Evolutionary conservation across 2,329 filamentous ascomycete genomes (phyloP).

Genomic region (Xenoacremonium recifei): DNA sequence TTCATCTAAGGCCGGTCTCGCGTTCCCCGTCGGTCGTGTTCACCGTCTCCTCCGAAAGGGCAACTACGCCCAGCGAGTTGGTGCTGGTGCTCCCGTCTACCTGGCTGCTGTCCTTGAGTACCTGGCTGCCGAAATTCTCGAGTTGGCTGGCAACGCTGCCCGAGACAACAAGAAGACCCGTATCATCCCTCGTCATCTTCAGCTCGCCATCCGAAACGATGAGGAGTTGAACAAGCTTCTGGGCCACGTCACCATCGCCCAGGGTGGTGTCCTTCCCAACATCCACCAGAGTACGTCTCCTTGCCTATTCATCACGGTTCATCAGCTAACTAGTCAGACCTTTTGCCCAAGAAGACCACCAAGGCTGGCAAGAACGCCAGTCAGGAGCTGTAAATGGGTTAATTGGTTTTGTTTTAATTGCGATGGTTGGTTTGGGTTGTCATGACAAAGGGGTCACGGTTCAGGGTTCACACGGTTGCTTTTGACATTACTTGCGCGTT

Average conservation of each 20-base stretch:
- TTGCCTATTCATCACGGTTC: not conserved
- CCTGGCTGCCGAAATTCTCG: constrained; percentile 96
- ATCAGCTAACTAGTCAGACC: constrained; percentile 60
- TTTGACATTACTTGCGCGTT: constrained; percentile 50
- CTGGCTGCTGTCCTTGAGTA: constrained; percentile 98
- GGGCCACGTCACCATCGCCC: constrained; percentile 93
- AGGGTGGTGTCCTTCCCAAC: constrained; percentile 95
- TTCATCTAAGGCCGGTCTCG: constrained; percentile 98
- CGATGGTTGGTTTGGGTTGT: constrained; percentile 67
- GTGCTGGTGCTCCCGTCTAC: constrained; percentile 97
- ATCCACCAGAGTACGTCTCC: constrained; percentile 88
- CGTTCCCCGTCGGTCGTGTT: constrained; percentile 98
- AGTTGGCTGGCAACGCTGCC: constrained; percentile 96
- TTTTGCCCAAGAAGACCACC: constrained; percentile 98
- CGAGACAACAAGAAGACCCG: constrained; percentile 99
- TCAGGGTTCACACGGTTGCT: constrained; percentile 68
- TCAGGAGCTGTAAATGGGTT: constrained; percentile 80
- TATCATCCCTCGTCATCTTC: constrained; percentile 98
- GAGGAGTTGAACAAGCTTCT: constrained; percentile 99
- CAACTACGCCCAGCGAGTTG: constrained; percentile 99
- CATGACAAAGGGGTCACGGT: constrained; percentile 82
- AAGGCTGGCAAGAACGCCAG: constrained; percentile 91
- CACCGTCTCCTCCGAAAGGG: constrained; percentile 98
- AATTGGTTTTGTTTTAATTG: constrained; percentile 52
- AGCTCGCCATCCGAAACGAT: constrained; percentile 98